Evolutionary conservation across 2,329 filamentous ascomycete genomes (phyloP).

Genomic region (Seiridium cupressi): DNA sequence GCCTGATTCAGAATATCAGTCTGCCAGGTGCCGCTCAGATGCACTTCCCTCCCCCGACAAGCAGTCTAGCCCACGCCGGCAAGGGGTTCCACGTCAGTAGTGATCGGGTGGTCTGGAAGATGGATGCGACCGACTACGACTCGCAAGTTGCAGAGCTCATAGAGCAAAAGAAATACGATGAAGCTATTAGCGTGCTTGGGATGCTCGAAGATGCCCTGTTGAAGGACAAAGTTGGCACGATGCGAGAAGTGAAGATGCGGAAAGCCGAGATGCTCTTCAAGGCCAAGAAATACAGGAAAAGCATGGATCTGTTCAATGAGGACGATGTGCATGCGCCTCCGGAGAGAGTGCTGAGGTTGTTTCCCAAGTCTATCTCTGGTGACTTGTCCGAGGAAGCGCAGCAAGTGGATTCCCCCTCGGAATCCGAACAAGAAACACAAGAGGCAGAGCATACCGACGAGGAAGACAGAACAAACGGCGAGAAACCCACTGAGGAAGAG

Average conservation of each 20-base stretch:
- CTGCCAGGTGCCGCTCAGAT: constrained; percentile 80
- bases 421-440: constrained; percentile 37
- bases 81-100: constrained; percentile 95
- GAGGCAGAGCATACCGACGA: constrained; percentile 33
- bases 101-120: constrained; percentile 90
- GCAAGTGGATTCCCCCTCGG: constrained; percentile 44
- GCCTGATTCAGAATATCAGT: constrained; percentile 80
- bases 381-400: constrained; percentile 62
- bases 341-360: constrained; percentile 81
- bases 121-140: constrained; percentile 91
- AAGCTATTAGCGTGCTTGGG: constrained; percentile 83
- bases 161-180: constrained; percentile 72
- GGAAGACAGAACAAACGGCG: constrained; percentile 28
- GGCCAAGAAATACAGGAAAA: constrained; percentile 76
- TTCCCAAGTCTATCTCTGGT: constrained; percentile 80
- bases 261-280: constrained; percentile 87
- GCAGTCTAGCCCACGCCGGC: constrained; percentile 90
- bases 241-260: constrained; percentile 84
- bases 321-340: constrained; percentile 87
- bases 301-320: constrained; percentile 82
- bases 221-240: constrained; percentile 73
- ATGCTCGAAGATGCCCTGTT: constrained; percentile 93
- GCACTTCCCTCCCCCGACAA: constrained; percentile 88
- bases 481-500: constrained; percentile 24
- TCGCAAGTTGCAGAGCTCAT: constrained; percentile 83